Evolutionary conservation across 2,329 filamentous ascomycete species (phyloP), one percentile per base, ranked within the genome.

Genomic region (Pleochaeta shiraiana): DNA sequence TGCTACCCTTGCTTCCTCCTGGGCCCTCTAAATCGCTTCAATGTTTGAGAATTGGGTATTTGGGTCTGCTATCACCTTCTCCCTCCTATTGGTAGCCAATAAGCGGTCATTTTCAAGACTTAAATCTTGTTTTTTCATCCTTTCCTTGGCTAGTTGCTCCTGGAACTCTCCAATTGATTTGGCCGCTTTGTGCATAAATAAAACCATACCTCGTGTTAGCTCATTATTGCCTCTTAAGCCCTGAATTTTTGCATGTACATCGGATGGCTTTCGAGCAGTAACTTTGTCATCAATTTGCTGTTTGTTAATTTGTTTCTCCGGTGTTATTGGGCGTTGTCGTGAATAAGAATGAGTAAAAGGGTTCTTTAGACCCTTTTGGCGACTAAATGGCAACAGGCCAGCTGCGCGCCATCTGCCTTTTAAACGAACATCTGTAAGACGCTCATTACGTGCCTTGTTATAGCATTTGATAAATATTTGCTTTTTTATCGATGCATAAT

Each of bases 381-480:
- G 16, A 31, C 16, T 7, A 37, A 33, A 37, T 11, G 31, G 57
- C 6, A 34, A 21, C 57, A 37, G 16, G 31, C 14, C 57, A 24
- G 31, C 31, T 60, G 57, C 57, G 16, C 31, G 31, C 31, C 57
- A 60, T 60, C 57, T 19, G 30, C 57, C n/a, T 60, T 60, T 37
- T 16, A 60, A 21, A 30, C 21, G 31, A 34, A 60, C 9, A 24
- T 4, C 57, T 11, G 19, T 34, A 60, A 60, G 57, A 16, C 57
- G 19, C 31, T 60, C n/a, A 60, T 11, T 60, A 4, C 26, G 53
- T 12, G 53, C 53, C 26, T 31, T 12, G 16, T 59, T 31, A 33
- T 59, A 59, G 16, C 14, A 59, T 31, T 31, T 31, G 7, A 59
- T 59, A 33, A 59, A 59, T 59, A 24, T 59, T 19, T 59, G 26